A percentile compares a stretch with the other conserved stretches of the same genome.
These are phyloP conservation scores for Solanum pinnatisectum DNA, from an alignment of 257 asterid genomes.

Conservation along the genomic window DNA sequence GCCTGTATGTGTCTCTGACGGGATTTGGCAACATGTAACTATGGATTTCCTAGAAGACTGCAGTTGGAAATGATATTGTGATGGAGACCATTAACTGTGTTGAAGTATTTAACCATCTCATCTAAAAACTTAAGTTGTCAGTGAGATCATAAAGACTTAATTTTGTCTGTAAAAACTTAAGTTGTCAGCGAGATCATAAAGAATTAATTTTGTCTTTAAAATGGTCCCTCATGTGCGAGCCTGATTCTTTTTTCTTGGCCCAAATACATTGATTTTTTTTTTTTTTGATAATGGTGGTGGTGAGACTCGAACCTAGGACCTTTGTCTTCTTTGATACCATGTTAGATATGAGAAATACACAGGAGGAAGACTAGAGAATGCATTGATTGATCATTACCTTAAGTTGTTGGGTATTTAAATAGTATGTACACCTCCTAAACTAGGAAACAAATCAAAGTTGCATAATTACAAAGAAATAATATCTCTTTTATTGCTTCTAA, in stretches of 20 bases:
- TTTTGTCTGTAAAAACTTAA: not conserved
- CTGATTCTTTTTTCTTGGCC: not conserved
- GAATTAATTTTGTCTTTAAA: not conserved
- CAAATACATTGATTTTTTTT: not conserved
- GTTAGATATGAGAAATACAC: not conserved
- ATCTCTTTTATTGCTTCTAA: not conserved
- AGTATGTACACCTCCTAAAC: not conserved
- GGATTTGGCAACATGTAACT: not conserved
- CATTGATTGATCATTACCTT: not conserved
- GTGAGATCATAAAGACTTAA: not conserved
- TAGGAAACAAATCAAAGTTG: not conserved
- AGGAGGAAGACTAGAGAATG: not conserved
- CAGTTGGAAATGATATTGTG: not conserved
- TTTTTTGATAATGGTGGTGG: not conserved
- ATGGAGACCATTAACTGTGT: not conserved
- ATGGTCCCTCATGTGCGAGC: not conserved
- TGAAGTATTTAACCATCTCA: not conserved
- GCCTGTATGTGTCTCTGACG: not conserved
- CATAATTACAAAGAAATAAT: not conserved
- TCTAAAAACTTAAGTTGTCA: not conserved
- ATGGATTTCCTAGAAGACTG: not conserved
- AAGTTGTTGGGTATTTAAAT: not conserved
- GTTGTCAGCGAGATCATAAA: not conserved
- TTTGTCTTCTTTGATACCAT: not conserved
- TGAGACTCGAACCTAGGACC: not conserved